Evolutionary conservation across 352 stramenopile species (phyloP), one percentile per base, ranked within the genome.

Genomic region (Globisporangium takayamanum): DNA sequence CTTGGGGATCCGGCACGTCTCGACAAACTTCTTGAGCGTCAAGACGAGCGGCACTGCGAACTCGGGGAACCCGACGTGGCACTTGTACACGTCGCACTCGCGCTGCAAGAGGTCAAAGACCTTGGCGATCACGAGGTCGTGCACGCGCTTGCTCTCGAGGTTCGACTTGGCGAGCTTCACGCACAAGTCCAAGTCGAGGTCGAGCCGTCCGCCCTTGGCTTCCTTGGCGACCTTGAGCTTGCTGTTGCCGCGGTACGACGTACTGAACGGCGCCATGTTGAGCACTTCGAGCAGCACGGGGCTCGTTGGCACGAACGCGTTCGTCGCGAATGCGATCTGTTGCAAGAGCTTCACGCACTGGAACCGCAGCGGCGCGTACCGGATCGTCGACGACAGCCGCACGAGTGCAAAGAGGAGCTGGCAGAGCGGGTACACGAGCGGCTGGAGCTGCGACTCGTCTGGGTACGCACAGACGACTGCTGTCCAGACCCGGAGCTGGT

Each of bases 271-370:
- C 57, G 89, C 80, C 63, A 96, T 84, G 52, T 96, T 80, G 20
- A 99, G 81, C 36, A 98, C 74, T 53, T 98, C 96, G 18, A 99
- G 72, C 44, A 99, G 76, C 59, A 97, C 78, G 11, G 87, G 87
- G 37, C 87, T 94, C 15, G 93, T 98, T 5, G 97, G 97, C 58
- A 99, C 92, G 67, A 98, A 99, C 30, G 88, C 81, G 71, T 98
- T 87, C 14, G 94, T 97, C 18, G 89, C 86, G 33, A 97, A 85
- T 25, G 96, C 94, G 30, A 99, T 76, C 63, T 99, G 95, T 68
- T 99, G 96, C 55, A 99, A 72, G 16, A 99, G 72, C 62, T 96
- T 88, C 10, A 99, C 85, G 69, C 96, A 98, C 71, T 99, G 96
- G 66, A 99, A 93, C 36, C 95, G 91, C 51, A 99, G 77, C 12